A percentile compares a stretch with the other conserved stretches of the same genome.
Evolutionary conservation across 1,284 basidiomycete genomes (phyloP).

Genomic region (Boletus smithii): DNA sequence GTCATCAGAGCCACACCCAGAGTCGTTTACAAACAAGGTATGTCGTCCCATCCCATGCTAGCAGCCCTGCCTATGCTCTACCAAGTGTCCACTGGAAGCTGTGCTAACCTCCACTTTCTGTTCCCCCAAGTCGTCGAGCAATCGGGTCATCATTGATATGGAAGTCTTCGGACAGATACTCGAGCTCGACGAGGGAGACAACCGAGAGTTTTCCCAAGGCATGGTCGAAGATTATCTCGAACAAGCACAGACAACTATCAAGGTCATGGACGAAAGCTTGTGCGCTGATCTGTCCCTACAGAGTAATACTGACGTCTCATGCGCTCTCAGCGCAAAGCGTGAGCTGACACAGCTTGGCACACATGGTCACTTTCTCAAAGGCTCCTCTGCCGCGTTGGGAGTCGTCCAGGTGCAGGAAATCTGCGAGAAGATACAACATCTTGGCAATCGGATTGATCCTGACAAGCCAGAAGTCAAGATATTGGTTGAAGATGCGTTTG

Average conservation of each 20-base stretch:
- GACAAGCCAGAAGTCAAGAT: conserved; percentile 45
- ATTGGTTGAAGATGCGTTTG: conserved; percentile 57
- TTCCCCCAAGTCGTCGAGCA: conserved; percentile 13
- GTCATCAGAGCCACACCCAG: conserved; percentile 14
- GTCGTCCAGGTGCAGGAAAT: conserved; percentile 75
- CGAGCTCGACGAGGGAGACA: conserved; percentile 85
- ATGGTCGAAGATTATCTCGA: conserved; percentile 82
- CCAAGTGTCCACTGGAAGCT: not conserved
- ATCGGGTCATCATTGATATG: conserved; percentile 57
- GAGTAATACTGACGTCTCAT: conserved; percentile 13
- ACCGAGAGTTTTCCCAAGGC: conserved; percentile 71
- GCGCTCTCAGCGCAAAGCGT: conserved; percentile 44
- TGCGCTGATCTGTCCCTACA: conserved; percentile 44
- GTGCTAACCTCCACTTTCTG: conserved; percentile 12
- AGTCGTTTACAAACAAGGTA: conserved; percentile 31
- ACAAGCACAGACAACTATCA: conserved; percentile 74
- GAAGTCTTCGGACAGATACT: conserved; percentile 82
- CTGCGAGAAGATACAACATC: conserved; percentile 89
- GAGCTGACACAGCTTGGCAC: conserved; percentile 67
- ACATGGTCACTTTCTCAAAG: conserved; percentile 92
- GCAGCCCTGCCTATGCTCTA: not conserved
- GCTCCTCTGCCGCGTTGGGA: conserved; percentile 89
- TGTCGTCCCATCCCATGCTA: conserved; percentile 6
- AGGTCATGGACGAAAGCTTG: conserved; percentile 76
- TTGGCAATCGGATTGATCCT: conserved; percentile 59